Conservation (phyloP, 2,329 filamentous ascomycete species). For the Dryadomyces quercivorus region DNA sequence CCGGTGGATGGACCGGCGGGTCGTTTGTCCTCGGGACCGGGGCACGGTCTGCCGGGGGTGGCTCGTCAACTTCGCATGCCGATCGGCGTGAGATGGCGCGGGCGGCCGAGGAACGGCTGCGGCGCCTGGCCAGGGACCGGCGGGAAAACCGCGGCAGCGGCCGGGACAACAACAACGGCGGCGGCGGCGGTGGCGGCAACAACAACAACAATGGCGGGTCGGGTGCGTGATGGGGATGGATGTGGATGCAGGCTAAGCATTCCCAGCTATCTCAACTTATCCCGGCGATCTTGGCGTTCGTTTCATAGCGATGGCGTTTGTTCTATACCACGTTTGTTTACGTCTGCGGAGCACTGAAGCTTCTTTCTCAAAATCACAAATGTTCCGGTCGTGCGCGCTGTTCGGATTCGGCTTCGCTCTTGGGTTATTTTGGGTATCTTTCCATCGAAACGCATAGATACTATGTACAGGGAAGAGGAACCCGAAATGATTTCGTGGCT, state of each 20-base stretch:
- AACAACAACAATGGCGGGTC: not conserved
- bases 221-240: too few species aligned
- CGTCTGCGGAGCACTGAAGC: too few species aligned
- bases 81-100: slow-evolving; percentile 57
- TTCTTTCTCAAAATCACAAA: too few species aligned
- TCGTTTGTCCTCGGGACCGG: slow-evolving; percentile 58
- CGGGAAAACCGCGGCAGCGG: slow-evolving; percentile 9
- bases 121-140: slow-evolving; percentile 25
- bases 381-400: too few species aligned
- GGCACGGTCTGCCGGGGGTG: slow-evolving; percentile 19
- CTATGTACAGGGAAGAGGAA: too few species aligned
- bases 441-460: too few species aligned
- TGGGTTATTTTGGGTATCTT: too few species aligned
- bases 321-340: not conserved
- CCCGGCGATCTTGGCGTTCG: not conserved
- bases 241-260: too few species aligned
- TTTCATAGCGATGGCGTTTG: not conserved
- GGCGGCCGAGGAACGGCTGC: slow-evolving; percentile 57
- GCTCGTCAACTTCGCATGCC: too few species aligned
- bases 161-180: not conserved
- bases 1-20: slow-evolving; percentile 67
- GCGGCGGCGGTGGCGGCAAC: not conserved
- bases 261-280: not conserved
- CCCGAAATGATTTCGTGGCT: too few species aligned
- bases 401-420: too few species aligned